phyloP scores from a whole-genome alignment of 306 rosid genomes.

The Fagus crenata region DNA sequence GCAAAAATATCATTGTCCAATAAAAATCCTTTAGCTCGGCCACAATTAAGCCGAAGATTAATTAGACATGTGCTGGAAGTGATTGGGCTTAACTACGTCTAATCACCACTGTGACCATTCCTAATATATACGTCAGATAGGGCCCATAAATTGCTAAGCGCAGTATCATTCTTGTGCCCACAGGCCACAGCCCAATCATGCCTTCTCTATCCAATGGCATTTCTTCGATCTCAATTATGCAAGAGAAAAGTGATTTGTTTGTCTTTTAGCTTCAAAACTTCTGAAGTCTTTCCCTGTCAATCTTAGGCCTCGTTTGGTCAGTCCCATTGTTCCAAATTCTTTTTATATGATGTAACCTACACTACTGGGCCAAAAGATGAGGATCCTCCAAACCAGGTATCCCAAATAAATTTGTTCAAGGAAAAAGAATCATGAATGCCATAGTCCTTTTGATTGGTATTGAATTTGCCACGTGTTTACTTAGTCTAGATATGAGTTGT shows the following conservation, averaged over 20 bases:
- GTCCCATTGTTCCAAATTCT: neutral
- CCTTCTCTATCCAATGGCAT: neutral
- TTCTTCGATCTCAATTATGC: neutral
- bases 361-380: neutral
- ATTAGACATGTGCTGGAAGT: too few relatives aligned
- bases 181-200: neutral
- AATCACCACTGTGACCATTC: neutral
- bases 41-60: too few relatives aligned
- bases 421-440: neutral
- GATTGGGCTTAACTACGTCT: neutral
- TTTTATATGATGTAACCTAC: neutral
- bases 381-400: neutral
- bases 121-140: neutral
- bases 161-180: neutral
- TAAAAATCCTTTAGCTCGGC: too few relatives aligned
- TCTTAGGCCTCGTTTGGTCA: neutral
- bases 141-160: neutral
- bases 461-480: slow-evolving; percentile 6
- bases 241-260: neutral
- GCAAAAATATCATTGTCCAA: too few relatives aligned
- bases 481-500: too few relatives aligned
- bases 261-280: neutral
- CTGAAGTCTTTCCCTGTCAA: neutral
- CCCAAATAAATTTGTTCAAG: too few relatives aligned
- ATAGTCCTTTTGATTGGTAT: neutral